Conservation (phyloP, 164 flowering plant species). For the Vitis cinerea region DNA sequence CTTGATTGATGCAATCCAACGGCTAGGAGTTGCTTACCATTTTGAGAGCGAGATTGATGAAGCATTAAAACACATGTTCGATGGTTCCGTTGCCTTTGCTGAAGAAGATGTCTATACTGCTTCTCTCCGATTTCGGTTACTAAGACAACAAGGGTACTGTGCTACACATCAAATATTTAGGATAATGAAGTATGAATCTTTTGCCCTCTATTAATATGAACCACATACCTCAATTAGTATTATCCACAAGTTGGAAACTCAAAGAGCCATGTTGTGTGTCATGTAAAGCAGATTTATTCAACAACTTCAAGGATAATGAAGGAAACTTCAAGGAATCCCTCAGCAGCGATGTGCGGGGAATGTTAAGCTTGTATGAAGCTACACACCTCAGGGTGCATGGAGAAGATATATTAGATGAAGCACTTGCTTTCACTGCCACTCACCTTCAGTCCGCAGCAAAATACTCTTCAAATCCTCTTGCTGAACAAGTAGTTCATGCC, state of each 20-base stretch:
- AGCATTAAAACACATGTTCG: conserved; percentile 2
- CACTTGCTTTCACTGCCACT: conserved; percentile 30
- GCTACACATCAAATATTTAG: no score
- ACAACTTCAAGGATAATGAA: conserved; percentile 34
- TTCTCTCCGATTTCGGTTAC: conserved; percentile 25
- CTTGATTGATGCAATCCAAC: conserved; percentile 21
- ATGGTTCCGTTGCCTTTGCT: no score
- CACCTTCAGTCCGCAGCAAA: conserved; percentile 20
- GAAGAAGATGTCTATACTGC: conserved; percentile 6
- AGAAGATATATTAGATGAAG: conserved; percentile 51
- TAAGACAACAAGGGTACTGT: conserved; percentile 23
- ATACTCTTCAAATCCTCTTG: conserved; percentile 14
- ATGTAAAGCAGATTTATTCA: conserved; percentile 32
- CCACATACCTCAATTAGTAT: no score
- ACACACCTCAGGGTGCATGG: conserved; percentile 40
- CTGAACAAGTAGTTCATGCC: conserved; percentile 28
- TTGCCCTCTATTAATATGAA: no score
- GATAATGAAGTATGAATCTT: no score
- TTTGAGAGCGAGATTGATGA: conserved; percentile 22
- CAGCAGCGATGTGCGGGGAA: conserved; percentile 23
- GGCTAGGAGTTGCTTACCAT: conserved; percentile 25
- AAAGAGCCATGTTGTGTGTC: no score
- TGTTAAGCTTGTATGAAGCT: conserved; percentile 61
- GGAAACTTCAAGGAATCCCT: conserved; percentile 37
- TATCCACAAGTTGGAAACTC: not conserved